Percentiles rank a stretch among this genome's conserved stretches.
Conservation (phyloP, 768 basidiomycete genomes). For the Podaxis sp. region DNA sequence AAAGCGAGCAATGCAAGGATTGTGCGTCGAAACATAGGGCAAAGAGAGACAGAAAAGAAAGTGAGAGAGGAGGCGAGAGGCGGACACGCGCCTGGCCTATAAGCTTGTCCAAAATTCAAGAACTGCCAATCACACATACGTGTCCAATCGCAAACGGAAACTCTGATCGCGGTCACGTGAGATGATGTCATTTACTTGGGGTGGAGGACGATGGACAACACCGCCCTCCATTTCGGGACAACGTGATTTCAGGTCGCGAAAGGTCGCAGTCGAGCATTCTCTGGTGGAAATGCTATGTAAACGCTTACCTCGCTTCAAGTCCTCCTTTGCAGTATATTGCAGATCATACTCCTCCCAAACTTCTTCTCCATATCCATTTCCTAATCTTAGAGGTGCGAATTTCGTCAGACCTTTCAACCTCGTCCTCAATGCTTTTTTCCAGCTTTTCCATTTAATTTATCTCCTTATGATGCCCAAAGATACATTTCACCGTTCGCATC, state of each 20-base stretch:
- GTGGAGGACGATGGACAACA: neutral
- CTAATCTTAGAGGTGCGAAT: conserved; percentile 36
- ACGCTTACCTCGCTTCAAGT: conserved; percentile 1
- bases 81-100: conserved; percentile 7
- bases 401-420: neutral
- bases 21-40: conserved; percentile 34
- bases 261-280: neutral
- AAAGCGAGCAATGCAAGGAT: conserved; percentile 38
- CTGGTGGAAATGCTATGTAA: conserved; percentile 16
- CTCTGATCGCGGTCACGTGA: neutral
- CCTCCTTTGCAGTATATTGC: neutral
- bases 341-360: neutral
- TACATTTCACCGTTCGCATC: conserved; percentile 37
- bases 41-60: conserved; percentile 17
- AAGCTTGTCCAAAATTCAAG: conserved; percentile 7
- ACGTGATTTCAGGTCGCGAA: neutral
- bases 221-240: neutral
- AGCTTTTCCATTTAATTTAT: conserved; percentile 55
- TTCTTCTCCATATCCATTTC: conserved; percentile 28
- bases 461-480: conserved; percentile 43
- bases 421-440: neutral
- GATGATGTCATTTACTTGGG: neutral
- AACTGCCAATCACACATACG: conserved; percentile 25
- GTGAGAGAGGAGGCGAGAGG: conserved; percentile 14
- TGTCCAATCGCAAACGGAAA: conserved; percentile 21